Evolutionary conservation across 176 grass and related monocot genomes (phyloP).

Genomic region (Miscanthus lutarioriparius): DNA sequence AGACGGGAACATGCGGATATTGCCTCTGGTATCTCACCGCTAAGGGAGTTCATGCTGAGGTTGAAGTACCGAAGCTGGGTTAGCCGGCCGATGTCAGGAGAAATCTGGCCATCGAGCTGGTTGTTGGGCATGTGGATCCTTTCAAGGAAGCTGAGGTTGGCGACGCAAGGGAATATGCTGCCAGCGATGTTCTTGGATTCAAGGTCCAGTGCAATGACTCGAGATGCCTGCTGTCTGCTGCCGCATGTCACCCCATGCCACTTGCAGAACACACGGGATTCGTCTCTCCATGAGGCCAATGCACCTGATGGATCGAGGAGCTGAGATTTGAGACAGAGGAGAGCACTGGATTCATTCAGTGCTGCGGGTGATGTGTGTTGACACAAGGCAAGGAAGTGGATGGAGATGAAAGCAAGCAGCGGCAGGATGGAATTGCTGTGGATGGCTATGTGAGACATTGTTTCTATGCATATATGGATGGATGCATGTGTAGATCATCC

Average conservation of each 20-base stretch:
- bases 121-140: background rate
- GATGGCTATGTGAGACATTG: background rate
- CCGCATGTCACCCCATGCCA: conserved; percentile 39
- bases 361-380: background rate
- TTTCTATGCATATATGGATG: background rate
- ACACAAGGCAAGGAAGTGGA: background rate
- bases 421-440: background rate
- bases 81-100: background rate
- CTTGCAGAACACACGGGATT: background rate
- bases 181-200: background rate
- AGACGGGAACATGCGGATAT: background rate
- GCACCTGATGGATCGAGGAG: background rate
- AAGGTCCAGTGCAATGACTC: background rate
- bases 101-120: background rate
- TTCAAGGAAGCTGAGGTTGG: background rate
- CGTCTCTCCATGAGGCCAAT: conserved; percentile 24
- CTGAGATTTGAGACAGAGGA: conserved; percentile 32
- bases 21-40: background rate
- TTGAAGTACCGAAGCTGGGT: background rate
- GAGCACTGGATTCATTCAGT: background rate
- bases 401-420: background rate
- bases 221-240: background rate
- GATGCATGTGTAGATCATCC: background rate
- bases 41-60: background rate
- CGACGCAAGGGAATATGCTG: background rate